A percentile compares a stretch with the other conserved stretches of the same genome.
Conservation (phyloP, 345 rosid species). For the Citrus inodora region DNA sequence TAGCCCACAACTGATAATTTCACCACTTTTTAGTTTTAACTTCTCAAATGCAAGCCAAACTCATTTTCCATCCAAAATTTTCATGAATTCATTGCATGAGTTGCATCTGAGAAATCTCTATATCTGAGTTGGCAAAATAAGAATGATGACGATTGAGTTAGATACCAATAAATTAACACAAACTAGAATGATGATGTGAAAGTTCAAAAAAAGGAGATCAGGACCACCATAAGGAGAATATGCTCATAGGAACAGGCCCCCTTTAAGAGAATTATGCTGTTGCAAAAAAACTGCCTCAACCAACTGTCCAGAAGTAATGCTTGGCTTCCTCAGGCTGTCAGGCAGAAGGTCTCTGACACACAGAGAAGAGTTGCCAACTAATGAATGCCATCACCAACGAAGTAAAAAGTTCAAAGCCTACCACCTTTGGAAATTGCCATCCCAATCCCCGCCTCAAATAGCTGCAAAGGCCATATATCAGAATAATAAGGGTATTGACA, state of each 20-base stretch:
- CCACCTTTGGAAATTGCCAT: slow-evolving; percentile 89
- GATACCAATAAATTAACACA: neutral
- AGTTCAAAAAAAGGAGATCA: neutral
- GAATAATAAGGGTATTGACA: neutral
- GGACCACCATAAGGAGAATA: neutral
- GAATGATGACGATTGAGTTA: neutral
- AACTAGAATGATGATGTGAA: neutral
- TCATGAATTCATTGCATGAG: neutral
- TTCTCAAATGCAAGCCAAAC: neutral
- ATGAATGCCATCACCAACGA: slow-evolving; percentile 81
- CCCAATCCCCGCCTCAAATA: slow-evolving; percentile 81
- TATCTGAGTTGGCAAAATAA: neutral
- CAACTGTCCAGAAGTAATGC: neutral
- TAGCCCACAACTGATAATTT: too few species aligned
- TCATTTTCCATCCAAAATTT: neutral
- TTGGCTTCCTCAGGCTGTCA: slow-evolving; percentile 50
- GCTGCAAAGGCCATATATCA: slow-evolving; percentile 41
- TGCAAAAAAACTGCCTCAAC: neutral
- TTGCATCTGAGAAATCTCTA: neutral
- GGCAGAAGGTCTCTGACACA: slow-evolving; percentile 79
- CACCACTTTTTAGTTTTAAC: too few species aligned
- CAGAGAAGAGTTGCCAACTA: slow-evolving; percentile 87
- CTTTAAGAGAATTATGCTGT: neutral
- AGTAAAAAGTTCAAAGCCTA: slow-evolving; percentile 81
- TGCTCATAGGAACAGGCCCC: neutral